A percentile compares a stretch with the other conserved stretches of the same genome.
phyloP scores from a whole-genome alignment of 2,329 filamentous ascomycete genomes.

The Fusarium haematococcum region DNA sequence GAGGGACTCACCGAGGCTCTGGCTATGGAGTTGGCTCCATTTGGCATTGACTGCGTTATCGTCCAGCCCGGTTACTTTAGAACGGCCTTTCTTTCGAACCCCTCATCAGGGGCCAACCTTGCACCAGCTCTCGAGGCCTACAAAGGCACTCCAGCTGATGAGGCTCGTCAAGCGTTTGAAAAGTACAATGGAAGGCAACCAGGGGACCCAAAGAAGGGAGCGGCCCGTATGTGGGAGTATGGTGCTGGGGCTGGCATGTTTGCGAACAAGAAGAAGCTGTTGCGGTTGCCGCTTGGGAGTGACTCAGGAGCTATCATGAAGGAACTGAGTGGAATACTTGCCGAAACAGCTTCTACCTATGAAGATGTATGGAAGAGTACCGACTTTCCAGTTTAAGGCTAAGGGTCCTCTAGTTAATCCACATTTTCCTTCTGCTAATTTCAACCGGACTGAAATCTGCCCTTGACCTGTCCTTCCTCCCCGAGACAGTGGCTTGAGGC shows the following conservation, averaged over 20 bases:
- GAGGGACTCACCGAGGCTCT: neutral
- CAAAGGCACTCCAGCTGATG: neutral
- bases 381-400: neutral
- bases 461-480: too few species aligned
- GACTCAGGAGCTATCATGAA: neutral
- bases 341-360: neutral
- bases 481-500: too few species aligned
- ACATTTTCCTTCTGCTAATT: too few species aligned
- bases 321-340: neutral
- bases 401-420: too few species aligned
- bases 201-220: neutral
- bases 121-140: neutral
- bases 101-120: neutral
- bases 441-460: too few species aligned
- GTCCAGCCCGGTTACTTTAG: neutral
- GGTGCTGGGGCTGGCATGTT: neutral
- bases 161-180: neutral
- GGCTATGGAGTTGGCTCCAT: neutral
- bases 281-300: neutral
- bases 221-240: neutral
- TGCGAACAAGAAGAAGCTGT: neutral
- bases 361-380: neutral
- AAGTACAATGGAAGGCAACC: neutral
- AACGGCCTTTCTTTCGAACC: neutral
- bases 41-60: neutral